Evolutionary conservation across 768 basidiomycete genomes (phyloP).

Genomic region (Lactarius hengduanensis): DNA sequence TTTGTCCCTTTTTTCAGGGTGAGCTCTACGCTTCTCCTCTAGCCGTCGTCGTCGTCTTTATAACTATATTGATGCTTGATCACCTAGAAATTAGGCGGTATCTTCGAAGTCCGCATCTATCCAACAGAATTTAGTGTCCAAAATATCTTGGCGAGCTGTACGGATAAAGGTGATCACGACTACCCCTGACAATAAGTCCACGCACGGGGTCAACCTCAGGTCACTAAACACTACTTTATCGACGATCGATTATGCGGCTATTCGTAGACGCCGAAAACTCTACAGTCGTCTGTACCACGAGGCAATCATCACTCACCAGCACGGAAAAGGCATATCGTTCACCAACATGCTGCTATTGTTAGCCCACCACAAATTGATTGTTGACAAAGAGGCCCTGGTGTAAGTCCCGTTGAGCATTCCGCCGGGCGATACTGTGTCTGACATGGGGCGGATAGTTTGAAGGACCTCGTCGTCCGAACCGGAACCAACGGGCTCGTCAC

Average conservation of each 20-base stretch:
- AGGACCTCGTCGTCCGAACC: constrained; percentile 74
- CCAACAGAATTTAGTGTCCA: constrained; percentile 62
- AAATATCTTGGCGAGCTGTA: constrained; percentile 56
- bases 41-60: not conserved
- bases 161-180: constrained; percentile 38
- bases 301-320: constrained; percentile 69
- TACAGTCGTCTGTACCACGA: constrained; percentile 86
- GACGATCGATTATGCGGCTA: constrained; percentile 60
- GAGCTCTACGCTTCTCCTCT: constrained; percentile 36
- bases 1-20: constrained; percentile 84
- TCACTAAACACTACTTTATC: constrained; percentile 59
- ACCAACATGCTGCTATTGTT: constrained; percentile 83
- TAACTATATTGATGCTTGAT: not conserved
- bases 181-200: constrained; percentile 38
- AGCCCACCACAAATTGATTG: constrained; percentile 89
- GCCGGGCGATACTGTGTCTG: not conserved
- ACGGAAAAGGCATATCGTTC: constrained; percentile 83
- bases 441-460: constrained; percentile 50
- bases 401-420: constrained; percentile 42
- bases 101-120: constrained; percentile 88
- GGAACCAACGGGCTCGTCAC: constrained; percentile 78
- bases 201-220: constrained; percentile 58
- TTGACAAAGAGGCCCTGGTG: constrained; percentile 86
- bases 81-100: constrained; percentile 71
- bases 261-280: constrained; percentile 64